Conservation (phyloP, 345 rosid genomes). For the Angophora floribunda region DNA sequence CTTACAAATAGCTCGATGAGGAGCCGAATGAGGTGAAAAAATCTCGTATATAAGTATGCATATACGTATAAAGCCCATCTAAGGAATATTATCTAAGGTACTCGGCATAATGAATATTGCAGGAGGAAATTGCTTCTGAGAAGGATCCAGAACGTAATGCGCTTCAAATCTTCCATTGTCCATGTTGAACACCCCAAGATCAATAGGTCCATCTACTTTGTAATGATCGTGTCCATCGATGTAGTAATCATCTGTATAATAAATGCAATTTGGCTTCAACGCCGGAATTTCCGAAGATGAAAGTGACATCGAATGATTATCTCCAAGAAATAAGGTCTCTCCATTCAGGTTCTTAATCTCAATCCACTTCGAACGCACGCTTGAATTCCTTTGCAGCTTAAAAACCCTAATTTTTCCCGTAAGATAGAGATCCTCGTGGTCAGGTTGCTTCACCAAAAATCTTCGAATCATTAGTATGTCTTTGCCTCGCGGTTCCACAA, state of each 20-base stretch:
- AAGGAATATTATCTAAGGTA: neutral
- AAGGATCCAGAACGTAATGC: neutral
- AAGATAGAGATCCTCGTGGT: too few species aligned
- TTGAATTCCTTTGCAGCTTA: neutral
- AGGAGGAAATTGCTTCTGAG: neutral
- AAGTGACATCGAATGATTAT: neutral
- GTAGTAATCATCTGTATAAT: neutral
- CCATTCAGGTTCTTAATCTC: neutral
- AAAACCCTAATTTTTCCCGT: too few species aligned
- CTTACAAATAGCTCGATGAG: too few species aligned
- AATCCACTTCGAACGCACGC: neutral
- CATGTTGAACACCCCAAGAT: neutral
- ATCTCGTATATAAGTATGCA: too few species aligned
- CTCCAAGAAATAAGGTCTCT: neutral
- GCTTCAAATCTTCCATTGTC: neutral
- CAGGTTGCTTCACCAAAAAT: too few species aligned
- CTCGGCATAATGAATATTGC: neutral
- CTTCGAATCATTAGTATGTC: too few species aligned
- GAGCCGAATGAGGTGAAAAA: too few species aligned
- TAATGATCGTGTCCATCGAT: neutral
- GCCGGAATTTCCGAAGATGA: neutral
- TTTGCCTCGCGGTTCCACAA: too few species aligned
- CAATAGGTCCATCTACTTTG: neutral
- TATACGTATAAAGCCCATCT: too few species aligned
- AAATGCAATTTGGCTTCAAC: neutral